A percentile compares a stretch with the other conserved stretches of the same genome.
Evolutionary conservation across 2,329 filamentous ascomycete species (phyloP).

Genomic region (Botrytis cinerea): DNA sequence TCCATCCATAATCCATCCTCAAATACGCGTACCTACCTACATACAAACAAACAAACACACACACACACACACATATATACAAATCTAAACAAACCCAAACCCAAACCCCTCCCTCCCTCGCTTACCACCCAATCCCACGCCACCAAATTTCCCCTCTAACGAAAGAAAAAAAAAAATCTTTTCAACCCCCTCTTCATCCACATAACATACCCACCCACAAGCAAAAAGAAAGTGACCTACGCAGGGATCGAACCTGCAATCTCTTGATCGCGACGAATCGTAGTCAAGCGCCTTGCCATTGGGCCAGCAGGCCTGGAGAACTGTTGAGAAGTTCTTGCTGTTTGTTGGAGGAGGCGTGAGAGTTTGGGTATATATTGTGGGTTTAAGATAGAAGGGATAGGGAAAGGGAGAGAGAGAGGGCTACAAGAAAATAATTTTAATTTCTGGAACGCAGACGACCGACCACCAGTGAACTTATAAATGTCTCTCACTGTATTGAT

Average conservation of each 20-base stretch:
- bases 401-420: background rate
- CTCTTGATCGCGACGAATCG: slow-evolving; percentile 46
- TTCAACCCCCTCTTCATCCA: background rate
- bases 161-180: background rate
- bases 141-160: background rate
- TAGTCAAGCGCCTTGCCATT: slow-evolving; percentile 54
- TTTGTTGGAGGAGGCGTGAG: accelerated
- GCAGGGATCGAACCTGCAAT: slow-evolving; percentile 49
- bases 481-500: too few relatives aligned
- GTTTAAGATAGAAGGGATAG: background rate
- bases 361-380: background rate
- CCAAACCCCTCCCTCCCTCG: too few relatives aligned
- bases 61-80: background rate
- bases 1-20: background rate
- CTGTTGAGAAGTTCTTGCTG: accelerated
- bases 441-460: background rate
- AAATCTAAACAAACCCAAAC: too few relatives aligned
- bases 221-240: slow-evolving; percentile 29
- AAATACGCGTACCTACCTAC: too few relatives aligned
- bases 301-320: slow-evolving; percentile 41
- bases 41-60: background rate
- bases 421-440: background rate
- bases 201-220: background rate
- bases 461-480: too few relatives aligned
- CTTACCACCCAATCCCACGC: too few relatives aligned